phyloP scores from a whole-genome alignment of 495 filamentous ascomycete genomes.

The Letharia columbiana region DNA sequence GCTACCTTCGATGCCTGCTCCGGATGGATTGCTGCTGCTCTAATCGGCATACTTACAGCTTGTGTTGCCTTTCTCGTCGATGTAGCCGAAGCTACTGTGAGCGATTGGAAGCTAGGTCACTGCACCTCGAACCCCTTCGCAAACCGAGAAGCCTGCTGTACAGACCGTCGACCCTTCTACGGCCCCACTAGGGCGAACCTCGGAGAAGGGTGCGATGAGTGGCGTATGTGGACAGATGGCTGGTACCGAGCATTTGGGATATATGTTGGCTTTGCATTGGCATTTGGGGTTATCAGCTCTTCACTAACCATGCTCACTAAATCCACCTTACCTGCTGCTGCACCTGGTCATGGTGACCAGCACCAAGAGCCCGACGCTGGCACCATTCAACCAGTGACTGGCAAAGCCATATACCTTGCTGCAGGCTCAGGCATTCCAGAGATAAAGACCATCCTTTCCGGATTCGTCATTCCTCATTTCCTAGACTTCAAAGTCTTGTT shows the following conservation, averaged over 20 bases:
- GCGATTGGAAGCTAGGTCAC: constrained; percentile 48
- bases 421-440: constrained; percentile 50
- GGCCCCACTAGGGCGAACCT: constrained; percentile 20
- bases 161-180: constrained; percentile 27
- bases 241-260: constrained; percentile 38
- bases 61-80: constrained; percentile 49
- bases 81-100: constrained; percentile 41
- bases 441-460: constrained; percentile 52
- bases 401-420: constrained; percentile 50
- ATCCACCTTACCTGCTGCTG: constrained; percentile 38
- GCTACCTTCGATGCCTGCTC: constrained; percentile 38
- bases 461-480: constrained; percentile 51
- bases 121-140: constrained; percentile 40
- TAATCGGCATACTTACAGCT: constrained; percentile 48
- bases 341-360: constrained; percentile 27
- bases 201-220: constrained; percentile 33
- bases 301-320: constrained; percentile 46
- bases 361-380: constrained; percentile 2
- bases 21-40: constrained; percentile 43
- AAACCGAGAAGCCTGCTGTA: constrained; percentile 43
- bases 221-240: constrained; percentile 37
- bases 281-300: constrained; percentile 43
- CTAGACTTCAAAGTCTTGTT: constrained; percentile 46
- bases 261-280: constrained; percentile 42
- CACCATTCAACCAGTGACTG: constrained; percentile 22